Evolutionary conservation across 805 yeast species (phyloP).

Genomic region (Yarrowia deformans): DNA sequence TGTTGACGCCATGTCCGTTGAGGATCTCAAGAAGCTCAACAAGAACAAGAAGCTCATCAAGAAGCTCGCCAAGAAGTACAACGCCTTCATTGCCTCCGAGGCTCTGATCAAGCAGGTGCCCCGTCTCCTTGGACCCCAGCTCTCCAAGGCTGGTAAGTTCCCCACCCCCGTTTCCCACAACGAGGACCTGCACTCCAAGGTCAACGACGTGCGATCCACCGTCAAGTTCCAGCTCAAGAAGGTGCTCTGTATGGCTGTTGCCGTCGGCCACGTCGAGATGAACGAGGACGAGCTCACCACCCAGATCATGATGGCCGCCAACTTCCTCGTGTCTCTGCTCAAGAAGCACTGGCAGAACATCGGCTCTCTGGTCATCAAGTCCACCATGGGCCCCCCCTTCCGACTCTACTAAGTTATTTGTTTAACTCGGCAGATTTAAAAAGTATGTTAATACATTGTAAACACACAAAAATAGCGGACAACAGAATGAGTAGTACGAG

Average conservation of each 20-base stretch:
- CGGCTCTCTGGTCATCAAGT: conserved; percentile 98
- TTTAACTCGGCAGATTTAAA: background rate
- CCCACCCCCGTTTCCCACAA: conserved; percentile 99
- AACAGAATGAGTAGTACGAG: too few relatives aligned
- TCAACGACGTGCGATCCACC: conserved; percentile 97
- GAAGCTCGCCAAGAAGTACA: conserved; percentile 99
- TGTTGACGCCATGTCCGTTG: conserved; percentile 99
- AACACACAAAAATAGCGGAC: too few relatives aligned
- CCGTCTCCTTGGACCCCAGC: conserved; percentile 99
- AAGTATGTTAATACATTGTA: too few relatives aligned
- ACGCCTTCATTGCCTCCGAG: conserved; percentile 99
- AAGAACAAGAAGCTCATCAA: conserved; percentile 99
- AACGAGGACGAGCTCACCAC: conserved; percentile 93
- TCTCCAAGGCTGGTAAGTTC: conserved; percentile 99
- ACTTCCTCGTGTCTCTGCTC: conserved; percentile 98
- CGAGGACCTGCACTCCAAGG: conserved; percentile 96
- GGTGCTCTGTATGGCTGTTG: conserved; percentile 99
- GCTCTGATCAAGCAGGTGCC: conserved; percentile 99
- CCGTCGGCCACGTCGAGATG: conserved; percentile 99
- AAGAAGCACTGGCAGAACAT: conserved; percentile 99
- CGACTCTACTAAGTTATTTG: conserved; percentile 84
- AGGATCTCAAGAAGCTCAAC: conserved; percentile 99
- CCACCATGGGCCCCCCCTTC: conserved; percentile 99
- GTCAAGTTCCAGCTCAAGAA: conserved; percentile 99
- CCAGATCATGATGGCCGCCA: conserved; percentile 98